Base-by-base conservation (phyloP, 2,329 filamentous ascomycete species). In the Microcyclosporella mali region DNA sequence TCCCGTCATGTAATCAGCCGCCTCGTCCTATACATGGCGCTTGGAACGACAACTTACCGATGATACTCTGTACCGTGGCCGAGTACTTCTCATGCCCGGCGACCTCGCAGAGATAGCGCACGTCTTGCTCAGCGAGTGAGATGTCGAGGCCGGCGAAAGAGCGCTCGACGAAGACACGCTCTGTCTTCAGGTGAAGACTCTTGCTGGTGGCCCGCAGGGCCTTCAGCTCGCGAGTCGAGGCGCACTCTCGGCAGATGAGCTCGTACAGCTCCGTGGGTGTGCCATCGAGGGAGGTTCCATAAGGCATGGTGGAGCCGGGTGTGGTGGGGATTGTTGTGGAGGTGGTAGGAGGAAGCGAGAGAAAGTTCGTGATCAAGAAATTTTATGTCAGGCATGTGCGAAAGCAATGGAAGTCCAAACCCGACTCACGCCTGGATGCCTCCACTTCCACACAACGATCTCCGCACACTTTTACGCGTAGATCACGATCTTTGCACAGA, bases 141-240 rank as follows among this genome's bases (percentile, higher is more conserved):
- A 43, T 34, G 29, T 47, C 36, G 11, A 47, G 17, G 4, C 16
- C 32, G 9, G 14, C 14, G 18, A 43, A 47, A 7, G 14, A 9
- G 11, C 21, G 7, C 18, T 43, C 33, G 6, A 28, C 16, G 35
- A 43, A 47, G 11, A 28, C 18, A 11, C 27, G 15, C 25, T 40
- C 21, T 8, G 25, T 30, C 4, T 33, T 40, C 14, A 16, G 14
- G 17, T 33, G 32, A 16, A 47, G 12, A 3, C 30, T 25, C 11
- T 19, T 34, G 25, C 31, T 31, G 3, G 44, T 32, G 9, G 15
- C 30, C 10, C 44, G 40, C 25, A 40, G 11, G 14, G 15, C 38
- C 16, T 11, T 32, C 4, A 43, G 18, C n/a, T 21, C 21, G 18
- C 17, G 37, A 6, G 33, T 35, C 4, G 25, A 15, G 6, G n/a